Evolutionary conservation across 2,329 filamentous ascomycete species (phyloP).

Genomic region (Penicillium brasilianum): DNA sequence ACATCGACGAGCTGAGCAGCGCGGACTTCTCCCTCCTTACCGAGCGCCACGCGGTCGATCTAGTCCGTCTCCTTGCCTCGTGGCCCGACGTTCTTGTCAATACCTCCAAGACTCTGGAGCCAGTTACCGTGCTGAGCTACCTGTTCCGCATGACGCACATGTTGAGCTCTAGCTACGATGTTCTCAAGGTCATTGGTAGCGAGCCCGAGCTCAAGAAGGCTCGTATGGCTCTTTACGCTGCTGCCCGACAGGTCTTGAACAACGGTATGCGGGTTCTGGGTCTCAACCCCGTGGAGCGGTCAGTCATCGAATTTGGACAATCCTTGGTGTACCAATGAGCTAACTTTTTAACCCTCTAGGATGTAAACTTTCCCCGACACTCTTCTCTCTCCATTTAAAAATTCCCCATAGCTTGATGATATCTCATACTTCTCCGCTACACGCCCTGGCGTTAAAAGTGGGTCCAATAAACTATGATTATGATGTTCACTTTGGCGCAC

Average conservation of each 20-base stretch:
- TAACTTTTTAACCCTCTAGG: conserved; percentile 22
- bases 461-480: conserved; percentile 23
- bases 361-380: conserved; percentile 30
- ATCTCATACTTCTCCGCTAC: conserved; percentile 19
- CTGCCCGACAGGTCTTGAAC: conserved; percentile 65
- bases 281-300: conserved; percentile 67
- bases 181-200: conserved; percentile 65
- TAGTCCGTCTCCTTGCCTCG: conserved; percentile 65
- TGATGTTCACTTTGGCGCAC: neutral
- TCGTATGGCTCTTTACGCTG: conserved; percentile 65
- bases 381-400: conserved; percentile 10
- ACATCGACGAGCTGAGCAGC: conserved; percentile 54
- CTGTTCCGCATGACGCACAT: conserved; percentile 70
- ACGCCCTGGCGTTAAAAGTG: conserved; percentile 32
- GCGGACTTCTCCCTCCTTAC: conserved; percentile 66
- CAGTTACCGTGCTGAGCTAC: conserved; percentile 68
- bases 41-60: conserved; percentile 65
- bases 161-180: conserved; percentile 66
- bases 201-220: conserved; percentile 64
- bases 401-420: conserved; percentile 20
- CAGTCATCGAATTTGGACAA: conserved; percentile 20
- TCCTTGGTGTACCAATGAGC: neutral
- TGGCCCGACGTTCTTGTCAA: conserved; percentile 70
- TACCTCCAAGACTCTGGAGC: conserved; percentile 69
- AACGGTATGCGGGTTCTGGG: conserved; percentile 71